Conservation (phyloP, 257 asterid genomes). For the Ajuga chamaepitys region DNA sequence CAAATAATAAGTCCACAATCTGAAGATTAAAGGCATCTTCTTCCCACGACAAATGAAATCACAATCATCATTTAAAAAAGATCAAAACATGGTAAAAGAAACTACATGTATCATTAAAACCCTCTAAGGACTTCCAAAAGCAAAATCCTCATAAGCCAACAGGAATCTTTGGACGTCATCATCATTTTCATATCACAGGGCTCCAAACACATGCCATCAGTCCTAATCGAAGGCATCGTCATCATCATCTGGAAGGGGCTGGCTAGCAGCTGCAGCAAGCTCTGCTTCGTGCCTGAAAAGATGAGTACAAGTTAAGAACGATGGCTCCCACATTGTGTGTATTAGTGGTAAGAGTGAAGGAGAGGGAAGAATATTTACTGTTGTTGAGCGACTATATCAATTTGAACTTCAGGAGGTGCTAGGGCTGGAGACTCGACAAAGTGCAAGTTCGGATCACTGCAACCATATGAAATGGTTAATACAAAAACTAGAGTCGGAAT, state of each 20-base stretch:
- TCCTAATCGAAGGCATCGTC: constrained; percentile 61
- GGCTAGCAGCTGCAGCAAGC: constrained; percentile 51
- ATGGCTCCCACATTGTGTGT: too few species aligned
- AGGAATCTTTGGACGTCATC: background rate
- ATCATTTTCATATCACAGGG: too few species aligned
- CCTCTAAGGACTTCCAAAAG: background rate
- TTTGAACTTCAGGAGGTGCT: constrained; percentile 63
- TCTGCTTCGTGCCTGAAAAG: constrained; percentile 64
- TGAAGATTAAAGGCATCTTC: constrained; percentile 18
- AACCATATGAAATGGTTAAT: background rate
- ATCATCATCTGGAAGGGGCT: constrained; percentile 89
- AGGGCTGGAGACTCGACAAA: constrained; percentile 71
- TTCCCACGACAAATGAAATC: constrained; percentile 4
- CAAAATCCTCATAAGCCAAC: constrained; percentile 13
- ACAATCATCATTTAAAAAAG: constrained; percentile 1
- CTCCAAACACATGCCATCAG: too few species aligned
- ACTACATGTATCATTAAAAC: background rate
- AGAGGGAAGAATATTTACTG: constrained; percentile 18
- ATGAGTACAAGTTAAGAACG: background rate
- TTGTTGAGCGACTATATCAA: constrained; percentile 53
- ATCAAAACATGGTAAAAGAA: too few species aligned
- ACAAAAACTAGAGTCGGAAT: background rate
- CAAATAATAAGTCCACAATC: constrained; percentile 12
- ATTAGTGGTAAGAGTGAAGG: background rate
- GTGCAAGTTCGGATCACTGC: constrained; percentile 51